A percentile compares a stretch with the other conserved stretches of the same genome.
Evolutionary conservation across 805 yeast species (phyloP).

Genomic region (Hanseniaspora vineae): DNA sequence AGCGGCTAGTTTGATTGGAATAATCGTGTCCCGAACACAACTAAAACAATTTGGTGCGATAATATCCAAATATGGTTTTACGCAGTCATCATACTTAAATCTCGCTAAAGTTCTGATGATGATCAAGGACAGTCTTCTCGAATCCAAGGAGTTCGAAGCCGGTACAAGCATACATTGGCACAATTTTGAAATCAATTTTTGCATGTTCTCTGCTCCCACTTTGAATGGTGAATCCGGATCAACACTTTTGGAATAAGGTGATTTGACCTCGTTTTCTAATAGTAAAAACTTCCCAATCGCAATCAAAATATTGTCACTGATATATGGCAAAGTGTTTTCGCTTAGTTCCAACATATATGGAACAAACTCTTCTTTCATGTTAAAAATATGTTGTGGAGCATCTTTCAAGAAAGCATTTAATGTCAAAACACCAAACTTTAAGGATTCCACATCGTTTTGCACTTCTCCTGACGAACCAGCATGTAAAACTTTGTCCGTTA

Average conservation of each 20-base stretch:
- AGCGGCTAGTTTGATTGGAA: slow-evolving; percentile 88
- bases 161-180: slow-evolving; percentile 41
- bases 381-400: slow-evolving; percentile 53
- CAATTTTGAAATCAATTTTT: slow-evolving; percentile 36
- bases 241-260: slow-evolving; percentile 23
- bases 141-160: slow-evolving; percentile 50
- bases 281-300: slow-evolving; percentile 76
- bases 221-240: slow-evolving; percentile 22
- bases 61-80: slow-evolving; percentile 40
- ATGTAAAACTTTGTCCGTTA: slow-evolving; percentile 45
- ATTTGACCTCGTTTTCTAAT: slow-evolving; percentile 29
- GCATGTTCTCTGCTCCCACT: slow-evolving; percentile 30
- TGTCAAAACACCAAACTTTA: slow-evolving; percentile 56
- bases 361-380: slow-evolving; percentile 35
- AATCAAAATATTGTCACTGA: slow-evolving; percentile 62
- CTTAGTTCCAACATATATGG: slow-evolving; percentile 36
- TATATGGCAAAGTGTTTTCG: slow-evolving; percentile 28
- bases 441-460: slow-evolving; percentile 20
- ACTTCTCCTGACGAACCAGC: slow-evolving; percentile 1
- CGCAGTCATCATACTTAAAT: slow-evolving; percentile 34
- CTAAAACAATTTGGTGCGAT: slow-evolving; percentile 66
- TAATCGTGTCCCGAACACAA: slow-evolving; percentile 74
- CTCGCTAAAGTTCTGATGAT: slow-evolving; percentile 65
- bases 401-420: slow-evolving; percentile 71
- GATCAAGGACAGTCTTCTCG: slow-evolving; percentile 68